Base-by-base conservation (phyloP, 208 protist genomes). In the Leishmania gerbilli region DNA sequence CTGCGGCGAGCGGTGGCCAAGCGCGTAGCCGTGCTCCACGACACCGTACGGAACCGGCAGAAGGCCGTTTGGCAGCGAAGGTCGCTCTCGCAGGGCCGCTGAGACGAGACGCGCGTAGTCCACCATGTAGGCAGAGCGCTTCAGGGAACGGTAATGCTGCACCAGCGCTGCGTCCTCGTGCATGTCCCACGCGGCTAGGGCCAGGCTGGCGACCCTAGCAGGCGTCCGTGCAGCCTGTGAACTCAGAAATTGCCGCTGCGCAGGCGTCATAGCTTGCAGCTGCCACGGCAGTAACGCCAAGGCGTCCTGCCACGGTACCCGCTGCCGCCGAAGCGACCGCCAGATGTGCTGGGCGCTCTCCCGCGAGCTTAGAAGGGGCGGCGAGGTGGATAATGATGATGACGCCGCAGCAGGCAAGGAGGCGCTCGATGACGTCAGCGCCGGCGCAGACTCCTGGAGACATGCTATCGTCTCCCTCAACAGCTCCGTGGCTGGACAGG, bases 41-140 rank as follows among this genome's bases (percentile, higher is more conserved):
- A 91, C 89, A 13, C 60, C 37, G 7, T 82, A 74, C 4, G 91
- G 83, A 2, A 96, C 87, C 8, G 92, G 94, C 19, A 97, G 79
- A 15, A 95, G 82, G 24, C 91, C 89, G n/a, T 47, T 76, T 11
- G 79, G 80, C 40, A 93, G 84, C 65, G 87, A 72, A 24, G 94
- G 92, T 24, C 86, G 85, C 69, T 84, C 81, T 4, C 90, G 87
- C 65, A 97, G 71, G 27, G 89, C 90, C 0, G 83, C 81, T 1
- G 87, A 71, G 34, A 97, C 81, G 11, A 87, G 60, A 31, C 87
- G 82, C 31, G 86, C 87, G 53, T 90, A 94, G 34, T 88, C 83
- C 4, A 97, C 90, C 27, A 91, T 81, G 45, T 87, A 90, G 13
- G 77, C 27, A 2, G 83, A 11, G 1, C 60, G 31, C 80, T 82